Conservation (phyloP, 306 rosid genomes). For the Acacia acuminata region DNA sequence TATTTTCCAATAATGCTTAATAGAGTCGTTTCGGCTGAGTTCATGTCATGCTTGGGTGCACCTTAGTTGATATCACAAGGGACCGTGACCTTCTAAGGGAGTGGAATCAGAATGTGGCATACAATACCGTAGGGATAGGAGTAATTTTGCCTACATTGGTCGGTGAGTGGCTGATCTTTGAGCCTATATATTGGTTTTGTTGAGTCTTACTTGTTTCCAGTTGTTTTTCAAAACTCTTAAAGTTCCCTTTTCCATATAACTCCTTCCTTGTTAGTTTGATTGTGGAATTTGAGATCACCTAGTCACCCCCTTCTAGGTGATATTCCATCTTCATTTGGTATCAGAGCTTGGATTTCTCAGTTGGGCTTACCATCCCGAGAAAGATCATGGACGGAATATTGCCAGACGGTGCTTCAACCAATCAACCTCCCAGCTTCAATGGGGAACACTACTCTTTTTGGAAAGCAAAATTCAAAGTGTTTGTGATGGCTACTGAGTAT, state of each 20-base stretch:
- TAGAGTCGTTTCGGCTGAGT: neutral
- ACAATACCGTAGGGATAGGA: neutral
- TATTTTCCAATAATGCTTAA: neutral
- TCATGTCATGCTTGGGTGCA: neutral
- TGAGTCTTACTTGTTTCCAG: neutral
- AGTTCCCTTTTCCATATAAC: neutral
- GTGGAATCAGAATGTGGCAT: neutral
- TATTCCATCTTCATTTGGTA: no score
- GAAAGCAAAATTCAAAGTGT: no score
- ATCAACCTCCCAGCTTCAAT: no score
- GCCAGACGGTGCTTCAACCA: no score
- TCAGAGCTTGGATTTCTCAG: no score
- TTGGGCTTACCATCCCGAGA: no score
- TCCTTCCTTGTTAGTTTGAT: slow-evolving; percentile 9
- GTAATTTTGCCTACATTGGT: neutral
- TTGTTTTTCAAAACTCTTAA: neutral
- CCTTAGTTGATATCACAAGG: neutral
- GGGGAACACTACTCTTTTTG: no score
- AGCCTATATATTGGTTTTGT: neutral
- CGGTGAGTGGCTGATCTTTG: neutral
- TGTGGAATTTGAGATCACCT: no score
- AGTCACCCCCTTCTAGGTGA: no score
- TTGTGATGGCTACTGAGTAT: no score
- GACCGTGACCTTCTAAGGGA: neutral
- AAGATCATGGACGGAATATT: no score